Evolutionary conservation across 257 asterid genomes (phyloP).

Genomic region (Handroanthus guayacan): DNA sequence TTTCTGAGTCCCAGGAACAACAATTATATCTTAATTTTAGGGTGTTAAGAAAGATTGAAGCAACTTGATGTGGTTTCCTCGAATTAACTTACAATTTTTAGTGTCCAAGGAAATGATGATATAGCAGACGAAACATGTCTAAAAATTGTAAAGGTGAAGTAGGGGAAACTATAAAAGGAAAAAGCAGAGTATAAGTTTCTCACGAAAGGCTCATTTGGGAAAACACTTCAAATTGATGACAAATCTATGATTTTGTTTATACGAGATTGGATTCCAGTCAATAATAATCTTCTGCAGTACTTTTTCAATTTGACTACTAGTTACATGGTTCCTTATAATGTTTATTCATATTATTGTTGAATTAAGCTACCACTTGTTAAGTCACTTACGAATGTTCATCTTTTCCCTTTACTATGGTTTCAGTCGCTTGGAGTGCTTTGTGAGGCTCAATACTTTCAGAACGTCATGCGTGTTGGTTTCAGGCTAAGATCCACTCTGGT

Average conservation of each 20-base stretch:
- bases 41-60: background rate
- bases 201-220: background rate
- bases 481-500: conserved; percentile 91
- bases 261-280: background rate
- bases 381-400: background rate
- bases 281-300: background rate
- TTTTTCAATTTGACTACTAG: background rate
- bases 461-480: conserved; percentile 95
- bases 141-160: background rate
- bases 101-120: conserved; percentile 2
- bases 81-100: background rate
- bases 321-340: background rate
- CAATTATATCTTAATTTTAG: background rate
- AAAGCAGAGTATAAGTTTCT: background rate
- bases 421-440: conserved; percentile 88
- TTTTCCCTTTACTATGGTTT: conserved; percentile 30
- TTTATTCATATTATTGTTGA: background rate
- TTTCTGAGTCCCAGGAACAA: conserved; percentile 16
- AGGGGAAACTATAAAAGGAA: conserved; percentile 7
- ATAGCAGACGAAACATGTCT: background rate
- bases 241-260: background rate
- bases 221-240: conserved; percentile 7
- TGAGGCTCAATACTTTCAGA: conserved; percentile 93
- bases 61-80: background rate
- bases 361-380: background rate